These are phyloP conservation scores for Neofusicoccum laricinum DNA, from an alignment of 2,329 filamentous ascomycete genomes.

Conservation along the genomic window DNA sequence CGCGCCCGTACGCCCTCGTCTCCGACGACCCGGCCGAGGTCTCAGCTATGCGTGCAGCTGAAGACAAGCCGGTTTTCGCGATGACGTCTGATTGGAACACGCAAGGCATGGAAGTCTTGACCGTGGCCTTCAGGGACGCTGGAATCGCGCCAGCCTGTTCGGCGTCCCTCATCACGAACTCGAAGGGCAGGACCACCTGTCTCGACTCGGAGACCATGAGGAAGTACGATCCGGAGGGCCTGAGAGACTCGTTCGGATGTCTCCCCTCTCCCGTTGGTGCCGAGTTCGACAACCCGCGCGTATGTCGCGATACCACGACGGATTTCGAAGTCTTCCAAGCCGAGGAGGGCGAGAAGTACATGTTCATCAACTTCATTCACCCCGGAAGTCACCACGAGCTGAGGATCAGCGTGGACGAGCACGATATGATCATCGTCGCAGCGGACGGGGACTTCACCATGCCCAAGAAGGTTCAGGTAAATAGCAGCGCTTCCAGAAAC, in stretches of 20 bases:
- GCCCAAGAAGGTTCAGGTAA: conserved; percentile 20
- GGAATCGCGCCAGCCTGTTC: not conserved
- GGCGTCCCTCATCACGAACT: conserved; percentile 57
- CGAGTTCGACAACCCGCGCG: conserved; percentile 19
- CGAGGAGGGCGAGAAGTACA: conserved; percentile 18
- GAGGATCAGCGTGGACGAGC: conserved; percentile 21
- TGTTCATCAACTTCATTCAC: conserved; percentile 21
- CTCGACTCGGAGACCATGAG: not conserved
- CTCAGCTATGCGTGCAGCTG: conserved; percentile 49
- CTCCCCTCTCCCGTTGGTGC: conserved; percentile 16
- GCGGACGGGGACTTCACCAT: conserved; percentile 23
- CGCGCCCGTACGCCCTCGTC: conserved; percentile 53
- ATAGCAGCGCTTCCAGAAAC: not conserved
- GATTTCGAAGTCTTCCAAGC: conserved; percentile 21
- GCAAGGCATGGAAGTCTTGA: not conserved
- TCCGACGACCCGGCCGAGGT: conserved; percentile 37
- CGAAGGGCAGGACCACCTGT: conserved; percentile 45
- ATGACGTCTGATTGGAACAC: conserved; percentile 58
- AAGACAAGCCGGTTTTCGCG: conserved; percentile 46
- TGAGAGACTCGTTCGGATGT: conserved; percentile 18
- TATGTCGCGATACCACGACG: conserved; percentile 18
- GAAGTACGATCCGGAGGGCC: conserved; percentile 11
- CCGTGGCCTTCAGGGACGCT: not conserved
- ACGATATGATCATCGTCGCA: conserved; percentile 22
- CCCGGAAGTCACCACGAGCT: conserved; percentile 21